A percentile compares a stretch with the other conserved stretches of the same genome.
Evolutionary conservation across 2,329 filamentous ascomycete genomes (phyloP).

Genomic region (Colletotrichum ledebouriae): DNA sequence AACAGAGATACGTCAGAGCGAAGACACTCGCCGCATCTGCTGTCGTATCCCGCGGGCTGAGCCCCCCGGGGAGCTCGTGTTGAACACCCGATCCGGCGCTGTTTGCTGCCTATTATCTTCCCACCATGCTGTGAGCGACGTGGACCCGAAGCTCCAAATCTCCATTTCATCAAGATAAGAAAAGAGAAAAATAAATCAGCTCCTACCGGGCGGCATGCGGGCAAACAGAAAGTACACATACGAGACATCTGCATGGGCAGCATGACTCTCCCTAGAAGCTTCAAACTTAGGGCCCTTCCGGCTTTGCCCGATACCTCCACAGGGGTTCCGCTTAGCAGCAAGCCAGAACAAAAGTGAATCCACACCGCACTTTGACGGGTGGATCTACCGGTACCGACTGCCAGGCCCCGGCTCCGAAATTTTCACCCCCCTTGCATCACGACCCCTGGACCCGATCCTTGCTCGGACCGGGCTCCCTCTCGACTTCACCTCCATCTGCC

Average conservation of each 20-base stretch:
- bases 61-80: constrained; percentile 24
- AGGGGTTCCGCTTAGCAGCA: constrained; percentile 39
- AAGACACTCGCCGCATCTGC: constrained; percentile 13
- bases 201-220: neutral
- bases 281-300: constrained; percentile 35
- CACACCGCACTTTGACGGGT: constrained; percentile 31
- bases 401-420: constrained; percentile 36
- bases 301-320: constrained; percentile 41
- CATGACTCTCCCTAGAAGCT: constrained; percentile 40
- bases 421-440: constrained; percentile 10
- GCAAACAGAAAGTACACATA: constrained; percentile 2
- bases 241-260: constrained; percentile 32
- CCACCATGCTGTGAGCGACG: constrained; percentile 25
- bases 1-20: constrained; percentile 15
- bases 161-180: constrained; percentile 28
- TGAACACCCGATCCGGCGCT: constrained; percentile 30
- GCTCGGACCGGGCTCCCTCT: constrained; percentile 27
- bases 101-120: constrained; percentile 31
- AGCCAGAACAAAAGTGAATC: constrained; percentile 28
- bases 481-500: constrained; percentile 23
- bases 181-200: neutral
- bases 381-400: constrained; percentile 38
- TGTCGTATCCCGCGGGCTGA: constrained; percentile 19
- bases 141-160: constrained; percentile 33
- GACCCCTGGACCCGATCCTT: constrained; percentile 14